Base-by-base conservation (phyloP, 2,329 filamentous ascomycete genomes). In the Cladosporium halotolerans region DNA sequence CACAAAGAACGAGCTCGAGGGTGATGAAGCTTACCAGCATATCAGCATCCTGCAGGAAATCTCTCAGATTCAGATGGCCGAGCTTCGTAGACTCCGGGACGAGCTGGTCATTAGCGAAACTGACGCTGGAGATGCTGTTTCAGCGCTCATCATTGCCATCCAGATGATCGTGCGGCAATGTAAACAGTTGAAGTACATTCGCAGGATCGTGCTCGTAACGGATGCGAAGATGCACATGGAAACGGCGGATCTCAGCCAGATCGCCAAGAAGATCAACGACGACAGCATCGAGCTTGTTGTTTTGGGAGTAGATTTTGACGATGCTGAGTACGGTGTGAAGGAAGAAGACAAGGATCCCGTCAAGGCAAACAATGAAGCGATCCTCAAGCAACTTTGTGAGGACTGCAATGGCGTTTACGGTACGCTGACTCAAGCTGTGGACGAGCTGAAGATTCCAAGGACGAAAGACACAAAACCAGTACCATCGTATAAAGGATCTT, bases 261-360 rank as follows among this genome's bases (percentile, higher is more conserved):
- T 97, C 58, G 77, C 81, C 0, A 73, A 73, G 41, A 89, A 89
- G 66, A 81, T 96, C 43, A 88, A 88, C 57, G 79, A 85, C 8
- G 81, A 86, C 36, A 80, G 79, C 3, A 93, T 97, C 55, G 82
- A 93, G 58, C 75, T 99, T 41, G 79, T 85, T 1, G 74, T 97
- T 9, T 72, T 97, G 51, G 93, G 93, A 11, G 82, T 95, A 14
- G 93, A 99, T 68, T 97, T 99, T 69, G 90, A 99, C 66, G 90
- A 96, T 67, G 68, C 82, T 1, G 90, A 95, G 2, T 96, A 86
- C 65, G 91, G 91, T 40, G 88, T 89, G 66, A 95, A 95, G 68
- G 92, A 97, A 72, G 90, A 96, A 68, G 81, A 87, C 59, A 99
- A 99, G 67, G 73, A 84, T 14, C 60, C 68, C 0, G 67, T 70